Evolutionary conservation across 164 flowering plant species (phyloP), one percentile per base, ranked within the genome.

Genomic region (Houttuynia cordata): DNA sequence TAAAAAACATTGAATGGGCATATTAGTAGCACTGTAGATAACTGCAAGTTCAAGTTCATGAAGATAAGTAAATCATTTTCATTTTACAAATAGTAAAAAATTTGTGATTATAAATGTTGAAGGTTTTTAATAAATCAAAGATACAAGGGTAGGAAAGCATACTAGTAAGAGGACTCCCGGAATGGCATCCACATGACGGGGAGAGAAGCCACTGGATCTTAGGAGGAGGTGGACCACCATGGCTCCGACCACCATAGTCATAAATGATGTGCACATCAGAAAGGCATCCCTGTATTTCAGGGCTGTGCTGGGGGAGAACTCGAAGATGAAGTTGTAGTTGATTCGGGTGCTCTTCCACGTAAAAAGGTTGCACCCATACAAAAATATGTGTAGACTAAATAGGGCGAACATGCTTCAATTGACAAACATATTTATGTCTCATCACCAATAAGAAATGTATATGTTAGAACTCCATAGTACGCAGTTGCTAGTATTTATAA

Each of bases 251-350:
- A 94, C 97, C 4, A 87, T 67, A 5, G 96, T 88, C 99, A 94
- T 91, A 61, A 85, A 60, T 56, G 86, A 81, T 53, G 96, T 84
- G 73, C 96, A 84, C 13, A 94, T 78, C 56, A 94, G 81, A 65
- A 94, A 94, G 21, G 86, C 99, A 66, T 94, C 99, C 72, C 95
- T 76, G 67, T 87, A 80, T 60, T 80, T 88, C 59, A 94, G 88
- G 20, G 96, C 75, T 0, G 89, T 91, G 68, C 59, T 74, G 7
- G 87, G 81, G 24, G 78, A 70, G 71, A 91, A 87, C 41, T 94
- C 96, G 63, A 94, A 94, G 57, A 94, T 91, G 87, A 94, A 94
- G 77, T 80, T 85, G 83, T 87, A 83, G 75, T 91, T 94, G 72
- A 94, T 88, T 71, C 96, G 81, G 49, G 89, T 83, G 61, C 68